Evolutionary conservation across 2,329 filamentous ascomycete genomes (phyloP), one percentile per base, ranked within the genome.

Genomic region (Phoma sp.): DNA sequence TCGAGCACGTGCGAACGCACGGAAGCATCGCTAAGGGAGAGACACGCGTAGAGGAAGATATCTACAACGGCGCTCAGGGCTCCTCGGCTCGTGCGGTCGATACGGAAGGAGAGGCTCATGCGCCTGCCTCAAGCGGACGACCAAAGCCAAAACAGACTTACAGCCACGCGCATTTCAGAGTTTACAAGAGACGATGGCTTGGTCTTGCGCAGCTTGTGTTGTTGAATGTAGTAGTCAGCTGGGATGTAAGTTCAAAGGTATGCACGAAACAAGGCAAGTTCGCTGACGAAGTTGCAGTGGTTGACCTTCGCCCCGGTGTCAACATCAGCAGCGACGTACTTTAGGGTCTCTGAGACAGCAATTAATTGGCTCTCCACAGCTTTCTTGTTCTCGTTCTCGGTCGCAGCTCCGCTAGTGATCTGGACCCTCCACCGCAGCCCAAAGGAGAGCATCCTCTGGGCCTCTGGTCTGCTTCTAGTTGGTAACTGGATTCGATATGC

Each of bases 401-500:
- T 83, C 62, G 80, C 87, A 37, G 86, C 86, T 41, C 93, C 95
- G 49, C 81, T 70, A 59, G 80, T 80, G 7, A 89, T 98, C 68
- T 89, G 86, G 73, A 85, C 88, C 24, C 82, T 98, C 29, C 91
- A 96, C 75, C 84, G 82, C 47, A 91, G 93, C 0, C 90, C 93
- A 1, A 93, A 89, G 73, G 80, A 82, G 29, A 87, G 91, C 48
- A 91, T 97, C 68, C 80, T 96, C 55, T 81, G 81, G 23, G 83
- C 92, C 1, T 89, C 90, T 11, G 77, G 85, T 0, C 82, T 98
- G 32, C 80, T 93, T 18, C 82, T 98, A 4, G 65, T 88, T 1
- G 95, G 95, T 0, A 97, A 96, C 77, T 97, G 95, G 93, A 83
- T 98, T 62, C 88, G 93, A 47, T 96, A 90, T 78, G 90, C 84